Conservation (phyloP, 768 basidiomycete genomes). For the Mrakia gelida region DNA sequence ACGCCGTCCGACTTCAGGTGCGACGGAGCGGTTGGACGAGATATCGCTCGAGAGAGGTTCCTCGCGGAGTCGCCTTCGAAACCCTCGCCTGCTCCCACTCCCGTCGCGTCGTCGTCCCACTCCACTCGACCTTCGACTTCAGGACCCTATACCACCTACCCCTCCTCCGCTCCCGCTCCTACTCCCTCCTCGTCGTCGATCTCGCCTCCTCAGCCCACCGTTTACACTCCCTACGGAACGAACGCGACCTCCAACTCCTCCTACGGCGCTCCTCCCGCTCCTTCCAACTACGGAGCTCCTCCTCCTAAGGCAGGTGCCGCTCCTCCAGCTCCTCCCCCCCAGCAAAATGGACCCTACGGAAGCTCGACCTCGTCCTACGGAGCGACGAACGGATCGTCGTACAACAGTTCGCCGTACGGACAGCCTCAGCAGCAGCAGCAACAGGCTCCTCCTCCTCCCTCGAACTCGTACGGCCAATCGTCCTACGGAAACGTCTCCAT, state of each 20-base stretch:
- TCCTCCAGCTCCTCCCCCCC: constrained; percentile 13
- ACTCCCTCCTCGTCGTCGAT: constrained; percentile 1
- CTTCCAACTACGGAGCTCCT: constrained; percentile 8
- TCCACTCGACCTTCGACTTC: constrained; percentile 43
- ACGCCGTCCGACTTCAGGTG: constrained; percentile 76
- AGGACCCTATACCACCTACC: constrained; percentile 5
- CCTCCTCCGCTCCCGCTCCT: constrained; percentile 11
- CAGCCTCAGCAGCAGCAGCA: constrained; percentile 35
- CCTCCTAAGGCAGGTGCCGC: not conserved
- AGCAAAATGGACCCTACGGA: constrained; percentile 21
- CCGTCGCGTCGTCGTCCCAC: constrained; percentile 33
- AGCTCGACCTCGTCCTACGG: constrained; percentile 2
- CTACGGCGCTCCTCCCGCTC: constrained; percentile 36
- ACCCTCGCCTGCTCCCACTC: constrained; percentile 16
- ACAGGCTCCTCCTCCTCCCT: constrained; percentile 32
- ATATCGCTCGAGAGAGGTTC: constrained; percentile 34
- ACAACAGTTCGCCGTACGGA: constrained; percentile 28
- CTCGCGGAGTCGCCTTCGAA: constrained; percentile 43
- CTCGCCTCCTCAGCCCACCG: not conserved
- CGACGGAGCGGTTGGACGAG: constrained; percentile 46
- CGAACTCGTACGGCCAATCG: constrained; percentile 28
- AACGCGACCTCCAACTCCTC: constrained; percentile 5
- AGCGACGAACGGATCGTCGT: constrained; percentile 29
- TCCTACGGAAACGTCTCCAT: constrained; percentile 28
- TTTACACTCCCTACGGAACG: constrained; percentile 27